These are phyloP conservation scores for Pisolithus thermaeus DNA, from an alignment of 1,284 basidiomycete species.

Conservation along the genomic window DNA sequence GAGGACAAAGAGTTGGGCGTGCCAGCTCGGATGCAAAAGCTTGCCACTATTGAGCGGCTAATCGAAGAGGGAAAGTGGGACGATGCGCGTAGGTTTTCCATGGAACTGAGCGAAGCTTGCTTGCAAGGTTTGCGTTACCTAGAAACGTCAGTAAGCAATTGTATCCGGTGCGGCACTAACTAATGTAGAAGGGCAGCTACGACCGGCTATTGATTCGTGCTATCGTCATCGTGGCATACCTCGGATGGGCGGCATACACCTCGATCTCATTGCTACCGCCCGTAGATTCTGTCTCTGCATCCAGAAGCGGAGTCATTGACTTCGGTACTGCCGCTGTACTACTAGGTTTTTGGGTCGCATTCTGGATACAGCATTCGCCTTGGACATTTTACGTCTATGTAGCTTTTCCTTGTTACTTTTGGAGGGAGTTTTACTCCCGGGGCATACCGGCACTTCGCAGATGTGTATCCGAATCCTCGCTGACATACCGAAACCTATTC, in stretches of 20 bases:
- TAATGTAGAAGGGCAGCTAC: slow-evolving; percentile 41
- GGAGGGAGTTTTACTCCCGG: slow-evolving; percentile 44
- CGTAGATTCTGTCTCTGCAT: neutral
- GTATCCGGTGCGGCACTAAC: neutral
- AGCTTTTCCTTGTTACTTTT: slow-evolving; percentile 74
- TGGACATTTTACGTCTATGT: slow-evolving; percentile 77
- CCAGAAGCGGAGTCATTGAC: slow-evolving; percentile 7
- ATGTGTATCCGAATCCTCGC: slow-evolving; percentile 16
- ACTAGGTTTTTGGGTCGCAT: slow-evolving; percentile 42
- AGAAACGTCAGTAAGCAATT: slow-evolving; percentile 51
- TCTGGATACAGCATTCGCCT: slow-evolving; percentile 61
- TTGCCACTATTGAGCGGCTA: slow-evolving; percentile 41
- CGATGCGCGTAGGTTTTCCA: slow-evolving; percentile 46
- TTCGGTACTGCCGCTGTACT: slow-evolving; percentile 30
- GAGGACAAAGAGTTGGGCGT: slow-evolving; percentile 25
- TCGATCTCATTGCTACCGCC: slow-evolving; percentile 46
- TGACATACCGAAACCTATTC: slow-evolving; percentile 17
- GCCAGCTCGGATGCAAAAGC: slow-evolving; percentile 14
- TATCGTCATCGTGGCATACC: slow-evolving; percentile 70
- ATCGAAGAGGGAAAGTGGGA: slow-evolving; percentile 42
- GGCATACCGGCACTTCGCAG: slow-evolving; percentile 24
- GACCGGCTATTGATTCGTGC: slow-evolving; percentile 69
- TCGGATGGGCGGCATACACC: slow-evolving; percentile 72
- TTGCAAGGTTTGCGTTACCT: slow-evolving; percentile 75
- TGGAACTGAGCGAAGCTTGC: slow-evolving; percentile 49